Evolutionary conservation across 257 asterid genomes (phyloP).

Genomic region (Nicotiana tomentosiformis): DNA sequence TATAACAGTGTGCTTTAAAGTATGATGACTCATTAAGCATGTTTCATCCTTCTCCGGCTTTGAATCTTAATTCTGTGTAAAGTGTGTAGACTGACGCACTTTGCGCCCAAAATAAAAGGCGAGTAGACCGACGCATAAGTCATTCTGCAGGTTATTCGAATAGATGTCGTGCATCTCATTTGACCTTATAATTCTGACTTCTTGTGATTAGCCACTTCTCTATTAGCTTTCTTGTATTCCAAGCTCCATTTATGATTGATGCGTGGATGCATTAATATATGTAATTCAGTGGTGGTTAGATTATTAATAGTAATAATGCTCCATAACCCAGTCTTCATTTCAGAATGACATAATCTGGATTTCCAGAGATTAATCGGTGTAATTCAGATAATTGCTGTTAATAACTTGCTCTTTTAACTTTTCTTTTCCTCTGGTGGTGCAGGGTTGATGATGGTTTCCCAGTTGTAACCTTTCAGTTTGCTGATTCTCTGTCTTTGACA

Average conservation of each 20-base stretch:
- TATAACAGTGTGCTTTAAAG: not conserved
- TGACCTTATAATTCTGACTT: not conserved
- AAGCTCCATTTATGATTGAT: not conserved
- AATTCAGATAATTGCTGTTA: not conserved
- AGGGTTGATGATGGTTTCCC: constrained; percentile 69
- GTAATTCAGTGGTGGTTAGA: not conserved
- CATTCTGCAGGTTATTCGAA: not conserved
- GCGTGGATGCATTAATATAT: not conserved
- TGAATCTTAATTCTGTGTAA: not conserved
- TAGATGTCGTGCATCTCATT: not conserved
- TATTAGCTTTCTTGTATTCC: not conserved
- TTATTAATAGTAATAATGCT: not conserved
- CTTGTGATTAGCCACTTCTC: not conserved
- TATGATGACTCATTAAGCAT: not conserved
- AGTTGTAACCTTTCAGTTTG: constrained; percentile 45
- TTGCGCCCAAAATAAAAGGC: too few relatives aligned
- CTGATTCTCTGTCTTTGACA: constrained; percentile 32
- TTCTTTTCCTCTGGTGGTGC: constrained; percentile 19
- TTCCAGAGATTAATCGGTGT: not conserved
- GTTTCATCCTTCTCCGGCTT: not conserved
- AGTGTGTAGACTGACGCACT: not conserved
- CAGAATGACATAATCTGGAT: not conserved
- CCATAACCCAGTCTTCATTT: not conserved
- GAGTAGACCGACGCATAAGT: not conserved
- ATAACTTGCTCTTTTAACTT: constrained; percentile 2